Base-by-base conservation (phyloP, 768 basidiomycete species). In the Mycena floridula region DNA sequence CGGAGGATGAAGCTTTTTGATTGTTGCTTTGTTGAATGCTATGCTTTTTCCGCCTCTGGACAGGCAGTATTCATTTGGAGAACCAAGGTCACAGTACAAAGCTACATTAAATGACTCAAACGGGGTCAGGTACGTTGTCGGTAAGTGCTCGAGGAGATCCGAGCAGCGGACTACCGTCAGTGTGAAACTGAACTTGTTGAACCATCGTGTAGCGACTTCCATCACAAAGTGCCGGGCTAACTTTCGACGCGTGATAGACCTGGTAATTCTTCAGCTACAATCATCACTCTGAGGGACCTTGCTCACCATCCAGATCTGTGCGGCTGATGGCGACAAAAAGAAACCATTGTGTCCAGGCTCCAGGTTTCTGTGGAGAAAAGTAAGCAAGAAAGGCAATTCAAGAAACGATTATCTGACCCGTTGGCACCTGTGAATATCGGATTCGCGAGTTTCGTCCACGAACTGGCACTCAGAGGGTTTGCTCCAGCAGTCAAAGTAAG, bases 321-420 rank as follows among this genome's bases (percentile, higher is more conserved):
- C 54, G 8, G 53, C 54, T 42, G 56, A 58, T 2, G 62, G 59
- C 40, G 63, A 61, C 15, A 53, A 35, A 57, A 64, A 66, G 47
- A 61, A 64, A 0, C 65, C 64, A 41, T 65, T 63, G 47, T 66
- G 64, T 1, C 65, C 64, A 36, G 65, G 63, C 59, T 64, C 22
- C 41, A 35, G 20, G 20, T 26, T 6, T 7, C 15, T 25, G 25
- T 13, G 4, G 45, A 37, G 28, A 12, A 45, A 32, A 15, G 20
- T 26, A 15, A 27, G 22, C 4, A 8, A 45, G 39, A 21, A 12
- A 11, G 13, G 18, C 27, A 8, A 27, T 39, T 12, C 9, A 16
- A 7, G 21, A 15, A 9, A 47, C 21, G 37, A 9, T 44, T 18
- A 30, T 8, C n/a, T 54, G 9, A 59, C 60, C 63, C 64, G 46